These are phyloP conservation scores for Colletotrichum karsti DNA, from an alignment of 2,329 filamentous ascomycete species.

Conservation along the genomic window DNA sequence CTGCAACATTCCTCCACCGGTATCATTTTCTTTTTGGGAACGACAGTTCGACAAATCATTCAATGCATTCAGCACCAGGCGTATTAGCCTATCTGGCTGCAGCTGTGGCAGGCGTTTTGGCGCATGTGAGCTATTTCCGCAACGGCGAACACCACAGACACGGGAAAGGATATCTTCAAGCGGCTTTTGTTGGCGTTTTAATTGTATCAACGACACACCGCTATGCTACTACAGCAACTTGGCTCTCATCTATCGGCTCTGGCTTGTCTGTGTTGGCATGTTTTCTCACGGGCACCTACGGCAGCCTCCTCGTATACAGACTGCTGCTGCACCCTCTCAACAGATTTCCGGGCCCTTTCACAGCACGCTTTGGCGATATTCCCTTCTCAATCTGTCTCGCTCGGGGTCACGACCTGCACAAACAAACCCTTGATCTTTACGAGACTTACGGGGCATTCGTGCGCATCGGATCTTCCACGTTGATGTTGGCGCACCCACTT, in stretches of 20 bases:
- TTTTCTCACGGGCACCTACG: neutral
- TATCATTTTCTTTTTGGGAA: neutral
- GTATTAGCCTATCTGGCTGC: neutral
- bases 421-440: neutral
- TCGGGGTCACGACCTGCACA: neutral
- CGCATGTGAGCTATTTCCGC: neutral
- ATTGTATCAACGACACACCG: neutral
- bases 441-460: neutral
- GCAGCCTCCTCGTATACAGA: neutral
- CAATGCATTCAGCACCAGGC: neutral
- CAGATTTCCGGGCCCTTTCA: constrained; percentile 11
- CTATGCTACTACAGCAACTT: neutral
- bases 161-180: neutral
- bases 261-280: neutral
- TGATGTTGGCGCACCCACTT: neutral
- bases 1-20: too few species aligned
- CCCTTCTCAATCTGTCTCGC: neutral
- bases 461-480: neutral
- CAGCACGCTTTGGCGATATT: neutral
- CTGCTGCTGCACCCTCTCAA: constrained; percentile 9
- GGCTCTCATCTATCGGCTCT: neutral
- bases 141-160: neutral
- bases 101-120: neutral
- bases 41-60: neutral
- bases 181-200: neutral